These are phyloP conservation scores for Aspergillus ibericus DNA, from an alignment of 2,329 filamentous ascomycete species.

Conservation along the genomic window DNA sequence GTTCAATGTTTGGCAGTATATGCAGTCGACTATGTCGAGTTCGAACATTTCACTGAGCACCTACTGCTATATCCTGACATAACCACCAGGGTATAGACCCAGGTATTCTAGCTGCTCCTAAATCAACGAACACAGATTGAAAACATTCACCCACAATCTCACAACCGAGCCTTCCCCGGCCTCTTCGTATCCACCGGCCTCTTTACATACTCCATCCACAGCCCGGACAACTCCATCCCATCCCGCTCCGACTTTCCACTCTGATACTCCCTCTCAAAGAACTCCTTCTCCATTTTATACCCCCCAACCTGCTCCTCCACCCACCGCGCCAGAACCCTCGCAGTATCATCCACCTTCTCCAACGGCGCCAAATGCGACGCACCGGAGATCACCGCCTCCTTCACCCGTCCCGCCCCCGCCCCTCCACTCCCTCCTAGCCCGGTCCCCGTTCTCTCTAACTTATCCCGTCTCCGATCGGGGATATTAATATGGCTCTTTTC, in stretches of 20 bases:
- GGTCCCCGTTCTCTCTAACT: conserved; percentile 31
- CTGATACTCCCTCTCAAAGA: neutral
- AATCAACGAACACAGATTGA: too few species aligned
- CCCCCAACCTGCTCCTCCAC: neutral
- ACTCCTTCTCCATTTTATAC: neutral
- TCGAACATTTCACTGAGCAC: too few species aligned
- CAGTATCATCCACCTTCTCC: neutral
- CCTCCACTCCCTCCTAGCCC: conserved; percentile 35
- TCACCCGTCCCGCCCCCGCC: conserved; percentile 53
- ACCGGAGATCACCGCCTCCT: conserved; percentile 19
- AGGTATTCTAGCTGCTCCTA: too few species aligned
- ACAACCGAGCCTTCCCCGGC: neutral
- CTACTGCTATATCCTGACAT: too few species aligned
- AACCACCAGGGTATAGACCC: too few species aligned
- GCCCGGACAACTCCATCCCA: neutral
- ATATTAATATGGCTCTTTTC: conserved; percentile 15
- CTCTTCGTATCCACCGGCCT: neutral
- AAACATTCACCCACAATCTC: too few species aligned
- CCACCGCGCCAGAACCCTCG: neutral
- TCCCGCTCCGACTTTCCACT: neutral
- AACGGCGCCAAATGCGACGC: neutral
- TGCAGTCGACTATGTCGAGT: too few species aligned
- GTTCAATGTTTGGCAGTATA: too few species aligned
- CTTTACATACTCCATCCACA: neutral
- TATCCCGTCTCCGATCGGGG: conserved; percentile 26